Base-by-base conservation (phyloP, 164 flowering plant species). In the Chimonanthus praecox region DNA sequence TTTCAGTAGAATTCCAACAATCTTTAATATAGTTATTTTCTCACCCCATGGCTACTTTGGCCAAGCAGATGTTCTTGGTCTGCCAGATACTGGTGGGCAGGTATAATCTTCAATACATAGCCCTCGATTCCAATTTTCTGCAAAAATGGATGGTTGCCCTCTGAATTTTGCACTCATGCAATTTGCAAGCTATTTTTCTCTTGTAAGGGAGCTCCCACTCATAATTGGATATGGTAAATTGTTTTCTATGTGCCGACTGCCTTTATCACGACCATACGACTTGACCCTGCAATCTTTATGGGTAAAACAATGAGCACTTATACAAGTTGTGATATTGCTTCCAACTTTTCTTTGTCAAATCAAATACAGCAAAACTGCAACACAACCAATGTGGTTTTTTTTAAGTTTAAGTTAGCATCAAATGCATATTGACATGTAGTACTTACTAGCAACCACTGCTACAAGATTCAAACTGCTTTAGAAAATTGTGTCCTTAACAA, bases 41-140 rank as follows among this genome's bases (percentile, higher is more conserved):
- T 93, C 98, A 8, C 84, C 86, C 15, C 99, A 95, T 74, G 99
- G 99, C 47, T 95, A 87, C 82, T 95, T 95, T 69, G 99, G 97
- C 48, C 99, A 95, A 80, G 69, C 92, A 6, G 89, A 88, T 70
- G 99, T 95, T 72, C 94, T 95, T 5, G 99, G 98, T 60, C 85
- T 93, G 85, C 99, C 99, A 3, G 99, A 95, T 76, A 95, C 98
- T 20, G 99, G 98, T 20, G 99, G 99, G n/a, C 99, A 95, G 92
- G 99, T 92, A 77, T 13, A 50, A 46, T 15, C 48, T 54, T 20
- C 68, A 48, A 43, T 5, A 10, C 60, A 54, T 54, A 8, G 4
- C 16, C 60, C 11, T 13, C 60, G 1, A 33, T 0, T 33, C 33
- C 33, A 33, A 33, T 33, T 33, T 33, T 33, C 33, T 33, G 8